Base-by-base conservation (phyloP, 1,139 yeast genomes). In the Groenewaldozyma auringiensis region DNA sequence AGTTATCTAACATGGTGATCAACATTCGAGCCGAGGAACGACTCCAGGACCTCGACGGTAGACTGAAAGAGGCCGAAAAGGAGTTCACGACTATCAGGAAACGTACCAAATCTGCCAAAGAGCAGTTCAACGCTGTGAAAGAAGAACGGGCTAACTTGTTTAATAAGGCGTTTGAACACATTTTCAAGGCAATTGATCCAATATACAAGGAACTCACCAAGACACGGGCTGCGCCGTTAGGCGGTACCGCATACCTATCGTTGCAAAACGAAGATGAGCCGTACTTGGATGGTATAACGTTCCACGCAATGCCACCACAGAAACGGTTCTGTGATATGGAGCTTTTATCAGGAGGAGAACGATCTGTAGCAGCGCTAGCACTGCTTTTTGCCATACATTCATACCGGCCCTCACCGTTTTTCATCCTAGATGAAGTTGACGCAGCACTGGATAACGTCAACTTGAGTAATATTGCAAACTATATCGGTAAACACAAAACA, bases 221-320 rank as follows among this genome's bases (percentile, higher is more conserved):
- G 53, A 67, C 70, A 40, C 65, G 71, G 8, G 73, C 81, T 0
- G 78, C 86, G 14, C 83, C 65, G 2, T 49, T 55, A 31, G 97
- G 97, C 41, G 98, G 98, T 0, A 83, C 95, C 13, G 98, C 98
- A 0, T 83, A 86, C 50, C 70, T 92, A 51, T 83, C 92, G 1
- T 66, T 88, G 37, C 96, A 87, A 57, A 92, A 87, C 58, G 94
- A 83, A 51, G 96, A 87, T 47, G 95, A 85, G 56, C 59, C 96
- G 3, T 94, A 81, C 58, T 66, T 76, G 37, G 79, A 80, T 0
- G 98, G 97, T 1, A 74, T 88, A 44, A 83, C 81, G 56, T 94
- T 87, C 59, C 94, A 88, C 62, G 96, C 96, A 0, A 89, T 89
- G 83, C 97, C 98, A 1, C 98, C 98, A 9, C 76, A 85, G 79